Percentiles rank a stretch among this genome's conserved stretches.
Conservation (phyloP, 2,329 filamentous ascomycete species). For the Paraphoma sp. region DNA sequence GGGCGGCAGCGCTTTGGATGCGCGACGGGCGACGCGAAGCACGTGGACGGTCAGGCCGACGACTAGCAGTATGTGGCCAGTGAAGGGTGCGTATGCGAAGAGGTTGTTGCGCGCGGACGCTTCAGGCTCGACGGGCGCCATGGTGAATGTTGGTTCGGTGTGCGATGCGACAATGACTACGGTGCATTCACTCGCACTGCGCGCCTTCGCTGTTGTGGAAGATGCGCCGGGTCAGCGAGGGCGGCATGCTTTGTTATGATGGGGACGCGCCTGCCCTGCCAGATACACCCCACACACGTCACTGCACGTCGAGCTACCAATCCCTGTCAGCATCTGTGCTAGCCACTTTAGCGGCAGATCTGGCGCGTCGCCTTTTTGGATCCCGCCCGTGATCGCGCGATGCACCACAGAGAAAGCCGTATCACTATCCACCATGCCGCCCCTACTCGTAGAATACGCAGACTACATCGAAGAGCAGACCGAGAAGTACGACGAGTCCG, state of each 20-base stretch:
- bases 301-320: conserved; percentile 12
- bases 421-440: conserved; percentile 29
- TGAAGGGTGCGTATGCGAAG: conserved; percentile 40
- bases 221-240: neutral
- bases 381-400: neutral
- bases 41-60: conserved; percentile 38
- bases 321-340: conserved; percentile 16
- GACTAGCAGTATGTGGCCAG: conserved; percentile 39
- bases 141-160: conserved; percentile 16
- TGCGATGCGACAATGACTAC: conserved; percentile 6
- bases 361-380: conserved; percentile 5
- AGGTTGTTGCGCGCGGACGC: conserved; percentile 39
- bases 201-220: conserved; percentile 9
- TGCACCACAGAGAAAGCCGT: neutral
- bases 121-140: conserved; percentile 46
- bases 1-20: conserved; percentile 41
- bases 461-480: conserved; percentile 37
- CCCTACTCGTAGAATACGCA: conserved; percentile 25
- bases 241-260: conserved; percentile 31
- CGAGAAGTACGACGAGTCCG: conserved; percentile 67
- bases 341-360: conserved; percentile 25
- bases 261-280: conserved; percentile 25
- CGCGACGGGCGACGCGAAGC: conserved; percentile 36
- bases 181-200: conserved; percentile 17
- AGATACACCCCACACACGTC: conserved; percentile 32